Conservation (phyloP, 805 yeast genomes). For the Torulaspora delbrueckii region DNA sequence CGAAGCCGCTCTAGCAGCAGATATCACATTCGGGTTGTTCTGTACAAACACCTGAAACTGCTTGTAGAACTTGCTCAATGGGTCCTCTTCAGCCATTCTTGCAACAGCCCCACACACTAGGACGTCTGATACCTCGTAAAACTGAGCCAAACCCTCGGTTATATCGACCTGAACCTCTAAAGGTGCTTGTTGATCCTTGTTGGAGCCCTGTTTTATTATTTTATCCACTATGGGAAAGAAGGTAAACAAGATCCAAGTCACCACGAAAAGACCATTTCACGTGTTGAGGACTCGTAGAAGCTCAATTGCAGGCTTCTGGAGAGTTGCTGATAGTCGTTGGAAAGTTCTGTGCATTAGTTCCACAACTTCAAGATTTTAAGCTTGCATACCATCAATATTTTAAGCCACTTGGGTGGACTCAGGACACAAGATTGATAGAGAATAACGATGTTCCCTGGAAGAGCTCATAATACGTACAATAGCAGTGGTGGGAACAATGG, state of each 20-base stretch:
- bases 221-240: constrained; percentile 8
- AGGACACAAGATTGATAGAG: not conserved
- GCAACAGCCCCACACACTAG: not conserved
- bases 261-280: constrained; percentile 4
- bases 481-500: constrained; percentile 13
- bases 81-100: constrained; percentile 23
- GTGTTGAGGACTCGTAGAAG: not conserved
- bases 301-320: not conserved
- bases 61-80: constrained; percentile 39
- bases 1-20: constrained; percentile 35
- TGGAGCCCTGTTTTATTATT: not conserved
- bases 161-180: not conserved
- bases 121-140: not conserved
- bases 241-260: constrained; percentile 3
- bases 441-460: constrained; percentile 33
- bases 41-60: constrained; percentile 43
- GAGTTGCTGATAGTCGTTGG: not conserved
- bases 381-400: no score
- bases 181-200: constrained; percentile 1
- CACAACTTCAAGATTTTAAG: not conserved
- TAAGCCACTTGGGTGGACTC: no score
- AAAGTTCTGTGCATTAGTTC: not conserved
- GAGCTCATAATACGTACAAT: constrained; percentile 32
- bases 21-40: constrained; percentile 36
- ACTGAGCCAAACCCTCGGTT: not conserved